phyloP scores from a whole-genome alignment of 176 grass and related monocot genomes.

The Tillandsia fasciculata region DNA sequence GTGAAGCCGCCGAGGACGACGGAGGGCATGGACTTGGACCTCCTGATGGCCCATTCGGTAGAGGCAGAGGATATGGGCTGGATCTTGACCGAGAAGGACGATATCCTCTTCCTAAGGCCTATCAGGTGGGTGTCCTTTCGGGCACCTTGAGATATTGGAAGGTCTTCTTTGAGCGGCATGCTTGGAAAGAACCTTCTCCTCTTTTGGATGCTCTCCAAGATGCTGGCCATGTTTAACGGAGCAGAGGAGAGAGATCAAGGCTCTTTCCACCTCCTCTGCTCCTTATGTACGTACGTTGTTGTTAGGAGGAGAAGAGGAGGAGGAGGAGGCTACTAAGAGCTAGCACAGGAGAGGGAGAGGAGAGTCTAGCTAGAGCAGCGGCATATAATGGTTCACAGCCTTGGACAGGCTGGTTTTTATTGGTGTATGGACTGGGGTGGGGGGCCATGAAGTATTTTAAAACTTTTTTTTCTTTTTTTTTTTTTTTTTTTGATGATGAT shows the following conservation, averaged over 20 bases:
- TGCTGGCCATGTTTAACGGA: slow-evolving; percentile 45
- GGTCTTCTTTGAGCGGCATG: slow-evolving; percentile 64
- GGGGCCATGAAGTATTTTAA: slow-evolving; percentile 21
- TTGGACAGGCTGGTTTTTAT: slow-evolving; percentile 38
- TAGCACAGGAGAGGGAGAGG: no score
- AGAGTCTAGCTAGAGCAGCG: background rate
- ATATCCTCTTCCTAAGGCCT: slow-evolving; percentile 74
- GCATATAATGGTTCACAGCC: slow-evolving; percentile 14
- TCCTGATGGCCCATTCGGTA: slow-evolving; percentile 41
- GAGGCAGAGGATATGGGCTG: slow-evolving; percentile 70
- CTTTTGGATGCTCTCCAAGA: slow-evolving; percentile 88
- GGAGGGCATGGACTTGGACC: slow-evolving; percentile 54
- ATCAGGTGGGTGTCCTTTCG: slow-evolving; percentile 34
- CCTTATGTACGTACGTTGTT: background rate
- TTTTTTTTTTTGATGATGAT: background rate
- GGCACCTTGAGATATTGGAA: slow-evolving; percentile 50
- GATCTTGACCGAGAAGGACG: slow-evolving; percentile 86
- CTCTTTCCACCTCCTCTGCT: slow-evolving; percentile 5
- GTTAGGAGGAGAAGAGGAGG: slow-evolving; percentile 11
- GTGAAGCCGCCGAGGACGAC: slow-evolving; percentile 30
- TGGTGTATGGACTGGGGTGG: slow-evolving; percentile 10
- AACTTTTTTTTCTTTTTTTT: background rate
- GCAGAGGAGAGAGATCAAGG: background rate
- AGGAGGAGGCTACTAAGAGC: background rate
- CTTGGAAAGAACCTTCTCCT: slow-evolving; percentile 57